Evolutionary conservation across 148 eudicot genomes (phyloP), one percentile per base, ranked within the genome.

Genomic region (Spergularia marina): DNA sequence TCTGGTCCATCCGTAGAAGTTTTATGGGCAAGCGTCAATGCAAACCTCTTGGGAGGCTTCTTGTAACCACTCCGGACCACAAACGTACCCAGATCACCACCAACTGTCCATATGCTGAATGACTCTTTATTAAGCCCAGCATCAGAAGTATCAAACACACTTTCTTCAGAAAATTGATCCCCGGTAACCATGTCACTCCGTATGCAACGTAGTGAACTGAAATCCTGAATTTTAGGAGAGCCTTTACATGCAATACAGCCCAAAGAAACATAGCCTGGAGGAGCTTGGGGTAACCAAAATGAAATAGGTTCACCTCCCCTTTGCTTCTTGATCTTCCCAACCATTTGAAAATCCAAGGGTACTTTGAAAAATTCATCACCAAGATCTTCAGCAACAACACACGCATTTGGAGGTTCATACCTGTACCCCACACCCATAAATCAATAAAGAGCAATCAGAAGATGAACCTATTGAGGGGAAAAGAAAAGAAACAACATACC

Each of bases 231-330:
- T 83, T 89, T 95, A 53, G 94, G 99, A 61, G 89, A 81, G 34
- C 94, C 91, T 80, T 91, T 92, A 69, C 87, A 90, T 23, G 99
- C 97, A 75, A 92, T 77, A 83, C 99, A 95, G 62, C 99, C 99
- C 78, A 95, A 76, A 54, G 98, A 63, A 75, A 92, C 93, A 88
- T 83, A 95, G 40, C 99, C 97, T 20, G 99, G 97, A 17, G 99
- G 94, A 75, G 99, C 90, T 87, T 87, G 98, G 75, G 99, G 99
- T 80, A 92, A 77, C 98, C 98, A 95, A 70, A 95, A 89, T 64
- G 91, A 87, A 70, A 95, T 81, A 53, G 80, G 74, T 64, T 92
- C 99, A 63, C 79, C 18, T 83, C 84, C 89, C 54, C 87, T 82
- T 15, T 88, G 92, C 78, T 89, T 95, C 87, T 88, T 95, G 18